Evolutionary conservation across 495 filamentous ascomycete genomes (phyloP).

Genomic region (Podospora tetraspora): DNA sequence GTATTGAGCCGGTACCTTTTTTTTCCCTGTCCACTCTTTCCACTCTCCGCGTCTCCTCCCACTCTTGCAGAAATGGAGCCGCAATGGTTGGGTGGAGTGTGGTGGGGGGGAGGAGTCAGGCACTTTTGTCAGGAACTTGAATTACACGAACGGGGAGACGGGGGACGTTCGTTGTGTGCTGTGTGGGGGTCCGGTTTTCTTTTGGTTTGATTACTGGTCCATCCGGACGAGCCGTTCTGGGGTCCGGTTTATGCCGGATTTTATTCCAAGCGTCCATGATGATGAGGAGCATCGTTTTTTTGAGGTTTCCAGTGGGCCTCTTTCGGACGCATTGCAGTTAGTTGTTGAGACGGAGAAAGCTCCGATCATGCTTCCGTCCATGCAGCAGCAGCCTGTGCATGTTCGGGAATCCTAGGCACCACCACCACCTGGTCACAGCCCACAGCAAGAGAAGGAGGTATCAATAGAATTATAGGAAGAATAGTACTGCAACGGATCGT

Average conservation of each 20-base stretch:
- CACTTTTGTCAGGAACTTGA: neutral
- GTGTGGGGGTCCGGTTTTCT: neutral
- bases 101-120: neutral
- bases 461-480: slow-evolving; percentile 14
- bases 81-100: neutral
- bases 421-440: neutral
- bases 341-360: neutral
- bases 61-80: neutral
- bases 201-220: neutral
- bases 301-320: neutral
- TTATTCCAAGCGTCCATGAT: too few relatives aligned
- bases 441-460: slow-evolving; percentile 1
- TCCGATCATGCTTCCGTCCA: neutral
- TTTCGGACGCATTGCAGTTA: neutral
- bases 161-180: neutral
- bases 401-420: neutral
- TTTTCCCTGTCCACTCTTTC: too few relatives aligned
- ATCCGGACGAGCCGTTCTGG: neutral
- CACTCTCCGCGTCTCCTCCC: too few relatives aligned
- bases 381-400: neutral
- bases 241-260: neutral
- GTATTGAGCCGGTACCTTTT: neutral
- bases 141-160: neutral
- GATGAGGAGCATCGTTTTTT: too few relatives aligned
- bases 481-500: slow-evolving; percentile 5